A percentile compares a stretch with the other conserved stretches of the same genome.
These are phyloP conservation scores for Monosporascus sp. DNA, from an alignment of 2,329 filamentous ascomycete species.

Conservation along the genomic window DNA sequence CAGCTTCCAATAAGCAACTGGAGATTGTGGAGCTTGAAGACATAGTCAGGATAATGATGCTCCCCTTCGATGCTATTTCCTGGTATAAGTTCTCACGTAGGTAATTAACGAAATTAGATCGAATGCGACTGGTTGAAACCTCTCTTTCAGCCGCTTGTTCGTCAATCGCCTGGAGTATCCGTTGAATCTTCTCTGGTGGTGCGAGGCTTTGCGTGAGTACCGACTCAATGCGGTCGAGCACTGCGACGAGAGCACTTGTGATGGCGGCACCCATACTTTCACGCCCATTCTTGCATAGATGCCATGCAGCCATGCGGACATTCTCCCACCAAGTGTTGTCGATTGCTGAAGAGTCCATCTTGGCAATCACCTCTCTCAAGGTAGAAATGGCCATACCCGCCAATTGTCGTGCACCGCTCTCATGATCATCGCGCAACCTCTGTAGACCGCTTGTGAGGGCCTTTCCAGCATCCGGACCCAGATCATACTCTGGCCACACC, in stretches of 20 bases:
- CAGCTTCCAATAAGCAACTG: conserved; percentile 38
- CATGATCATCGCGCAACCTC: conserved; percentile 47
- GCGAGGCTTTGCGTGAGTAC: conserved; percentile 15
- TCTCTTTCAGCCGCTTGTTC: conserved; percentile 13
- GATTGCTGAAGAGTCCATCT: conserved; percentile 21
- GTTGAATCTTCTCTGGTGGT: conserved; percentile 18
- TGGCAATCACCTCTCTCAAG: conserved; percentile 40
- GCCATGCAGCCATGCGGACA: conserved; percentile 53
- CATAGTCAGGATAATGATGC: conserved; percentile 50
- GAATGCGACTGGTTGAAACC: conserved; percentile 23
- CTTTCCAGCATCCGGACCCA: conserved; percentile 38
- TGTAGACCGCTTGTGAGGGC: conserved; percentile 42
- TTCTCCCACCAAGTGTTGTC: conserved; percentile 48
- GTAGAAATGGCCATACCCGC: conserved; percentile 46
- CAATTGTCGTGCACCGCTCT: conserved; percentile 54
- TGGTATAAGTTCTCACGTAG: conserved; percentile 19
- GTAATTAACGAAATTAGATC: conserved; percentile 28
- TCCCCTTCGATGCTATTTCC: conserved; percentile 4
- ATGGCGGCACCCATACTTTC: conserved; percentile 62
- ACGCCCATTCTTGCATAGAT: conserved; percentile 60
- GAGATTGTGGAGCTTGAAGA: conserved; percentile 59
- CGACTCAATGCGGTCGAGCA: conserved; percentile 35
- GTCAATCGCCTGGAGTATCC: conserved; percentile 17
- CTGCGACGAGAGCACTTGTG: conserved; percentile 40
- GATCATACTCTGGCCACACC: conserved; percentile 52